phyloP scores from a whole-genome alignment of 352 stramenopile species.

The Globisporangium sylvaticum region DNA sequence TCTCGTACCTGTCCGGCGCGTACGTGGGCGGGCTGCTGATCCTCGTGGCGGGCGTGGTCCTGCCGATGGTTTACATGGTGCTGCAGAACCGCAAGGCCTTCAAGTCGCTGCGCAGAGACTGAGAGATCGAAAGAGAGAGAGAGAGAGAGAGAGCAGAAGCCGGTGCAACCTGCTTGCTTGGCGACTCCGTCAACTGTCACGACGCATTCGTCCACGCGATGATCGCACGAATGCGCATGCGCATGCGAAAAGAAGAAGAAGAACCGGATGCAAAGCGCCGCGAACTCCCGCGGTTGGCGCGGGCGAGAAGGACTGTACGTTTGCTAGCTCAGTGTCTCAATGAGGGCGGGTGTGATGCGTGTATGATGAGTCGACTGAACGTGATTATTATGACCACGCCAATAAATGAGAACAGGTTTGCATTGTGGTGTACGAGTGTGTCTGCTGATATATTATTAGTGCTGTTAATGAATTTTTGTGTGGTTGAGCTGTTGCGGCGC shows the following conservation, averaged over 20 bases:
- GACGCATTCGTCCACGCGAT: background rate
- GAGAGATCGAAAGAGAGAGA: no score
- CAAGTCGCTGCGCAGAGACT: slow-evolving; percentile 74
- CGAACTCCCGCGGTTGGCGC: background rate
- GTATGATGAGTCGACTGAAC: background rate
- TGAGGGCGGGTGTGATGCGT: background rate
- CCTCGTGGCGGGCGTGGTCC: slow-evolving; percentile 58
- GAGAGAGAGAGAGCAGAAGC: no score
- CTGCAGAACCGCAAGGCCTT: slow-evolving; percentile 87
- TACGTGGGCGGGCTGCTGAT: slow-evolving; percentile 69
- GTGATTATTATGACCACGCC: background rate
- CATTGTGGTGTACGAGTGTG: background rate
- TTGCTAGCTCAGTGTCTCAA: background rate
- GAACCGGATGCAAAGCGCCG: background rate
- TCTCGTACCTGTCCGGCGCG: slow-evolving; percentile 69
- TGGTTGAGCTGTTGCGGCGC: background rate
- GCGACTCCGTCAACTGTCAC: no score
- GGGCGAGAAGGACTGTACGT: background rate
- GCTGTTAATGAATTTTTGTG: background rate
- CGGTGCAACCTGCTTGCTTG: no score
- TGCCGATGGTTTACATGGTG: slow-evolving; percentile 84
- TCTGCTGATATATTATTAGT: slow-evolving; percentile 2
- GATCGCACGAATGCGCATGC: background rate
- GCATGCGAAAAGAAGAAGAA: background rate
- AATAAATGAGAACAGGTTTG: slow-evolving; percentile 7